Percentiles rank a stretch among this genome's conserved stretches.
Evolutionary conservation across 1,284 basidiomycete species (phyloP).

Genomic region (Austroboletus olivaceoglutinosus): DNA sequence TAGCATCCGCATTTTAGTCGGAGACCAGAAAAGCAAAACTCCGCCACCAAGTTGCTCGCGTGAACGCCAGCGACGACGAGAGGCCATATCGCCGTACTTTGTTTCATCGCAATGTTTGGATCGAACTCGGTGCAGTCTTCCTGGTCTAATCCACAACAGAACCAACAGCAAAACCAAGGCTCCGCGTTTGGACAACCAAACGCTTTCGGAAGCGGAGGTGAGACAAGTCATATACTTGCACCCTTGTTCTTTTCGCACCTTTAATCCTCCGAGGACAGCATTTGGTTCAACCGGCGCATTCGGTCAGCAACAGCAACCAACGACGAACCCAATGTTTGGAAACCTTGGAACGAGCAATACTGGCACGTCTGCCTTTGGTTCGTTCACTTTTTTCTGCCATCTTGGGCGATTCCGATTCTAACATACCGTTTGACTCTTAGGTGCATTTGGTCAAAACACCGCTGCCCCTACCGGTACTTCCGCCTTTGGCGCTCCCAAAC

Average conservation of each 20-base stretch:
- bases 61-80: conserved; percentile 26
- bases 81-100: conserved; percentile 10
- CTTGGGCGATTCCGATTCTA: conserved; percentile 13
- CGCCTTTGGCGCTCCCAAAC: conserved; percentile 63
- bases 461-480: conserved; percentile 40
- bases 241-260: conserved; percentile 32
- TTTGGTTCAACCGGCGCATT: conserved; percentile 47
- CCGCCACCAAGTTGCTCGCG: conserved; percentile 22
- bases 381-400: conserved; percentile 24
- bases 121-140: conserved; percentile 50
- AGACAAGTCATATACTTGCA: conserved; percentile 34
- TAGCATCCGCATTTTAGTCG: conserved; percentile 20
- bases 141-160: conserved; percentile 62
- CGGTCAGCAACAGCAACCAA: conserved; percentile 55
- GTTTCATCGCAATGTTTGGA: conserved; percentile 54
- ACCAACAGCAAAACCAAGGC: conserved; percentile 41
- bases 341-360: conserved; percentile 44
- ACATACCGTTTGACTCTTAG: conserved; percentile 35
- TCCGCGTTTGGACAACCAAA: conserved; percentile 50
- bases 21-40: conserved; percentile 12
- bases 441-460: conserved; percentile 56
- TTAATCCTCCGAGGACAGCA: conserved; percentile 34
- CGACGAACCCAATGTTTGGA: conserved; percentile 79
- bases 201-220: conserved; percentile 47
- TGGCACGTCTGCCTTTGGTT: conserved; percentile 58